Evolutionary conservation across 805 yeast genomes (phyloP), one percentile per base, ranked within the genome.

Genomic region (Kuraishia hungarica): DNA sequence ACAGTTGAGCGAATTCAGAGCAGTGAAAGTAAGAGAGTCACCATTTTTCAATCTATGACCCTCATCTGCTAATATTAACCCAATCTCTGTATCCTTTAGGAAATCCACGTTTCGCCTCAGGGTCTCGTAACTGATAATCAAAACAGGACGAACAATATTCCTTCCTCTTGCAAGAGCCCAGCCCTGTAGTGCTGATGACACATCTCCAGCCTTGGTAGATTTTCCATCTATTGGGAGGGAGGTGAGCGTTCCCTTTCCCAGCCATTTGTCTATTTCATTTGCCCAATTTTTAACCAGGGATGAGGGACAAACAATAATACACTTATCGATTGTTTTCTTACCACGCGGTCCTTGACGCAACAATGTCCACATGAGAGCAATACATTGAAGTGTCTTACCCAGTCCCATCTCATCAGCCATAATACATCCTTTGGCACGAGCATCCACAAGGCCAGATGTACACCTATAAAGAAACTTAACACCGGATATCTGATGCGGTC

Each of bases 381-480:
- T 78, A 68, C 98, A 93, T 67, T 90, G 97, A 24, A 90, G 74
- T 0, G 97, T 90, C 66, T 90, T 90, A 24, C 97, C 97, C 47
- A 90, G 74, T 2, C 97, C 97, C 97, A 91, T 91, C 68, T 89
- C 97, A 71, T 91, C 97, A 0, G 97, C 97, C 98, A 93, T 93
- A 53, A 93, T 93, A 65, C 97, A 93, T 2, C 99, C 99, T 64
- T 87, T 83, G 0, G 97, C 97, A 39, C 86, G 76, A 7, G 89
- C 80, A 66, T 87, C 90, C 26, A 86, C 80, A 39, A 92, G 70
- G 0, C 99, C 99, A 1, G 97, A 80, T 0, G 96, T 90, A 69
- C 99, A 93, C 55, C 92, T 73, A 64, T 91, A 94, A 56, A 94
- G 72, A 66, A 94, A 94, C 67, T 89, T 82, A 48, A 93, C 97